Evolutionary conservation across 306 rosid genomes (phyloP).

Genomic region (Ceratonia siliqua): DNA sequence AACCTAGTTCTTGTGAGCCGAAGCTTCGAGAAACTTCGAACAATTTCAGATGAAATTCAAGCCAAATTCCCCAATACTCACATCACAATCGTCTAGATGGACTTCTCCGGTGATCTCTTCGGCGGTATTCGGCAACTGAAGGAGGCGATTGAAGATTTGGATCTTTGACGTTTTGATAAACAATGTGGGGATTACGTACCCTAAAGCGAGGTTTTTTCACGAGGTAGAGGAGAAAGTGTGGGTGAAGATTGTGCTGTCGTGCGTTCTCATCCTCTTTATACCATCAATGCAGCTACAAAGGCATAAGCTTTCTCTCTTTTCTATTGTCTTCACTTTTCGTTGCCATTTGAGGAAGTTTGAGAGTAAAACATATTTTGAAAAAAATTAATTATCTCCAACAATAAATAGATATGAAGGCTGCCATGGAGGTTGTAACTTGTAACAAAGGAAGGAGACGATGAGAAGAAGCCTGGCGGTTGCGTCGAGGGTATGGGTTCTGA

Average conservation of each 20-base stretch:
- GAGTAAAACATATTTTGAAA: no score
- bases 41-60: constrained; percentile 48
- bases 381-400: no score
- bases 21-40: constrained; percentile 47
- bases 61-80: constrained; percentile 30
- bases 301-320: constrained; percentile 53
- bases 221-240: constrained; percentile 65
- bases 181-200: constrained; percentile 74
- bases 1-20: constrained; percentile 72
- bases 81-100: constrained; percentile 42
- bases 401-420: no score
- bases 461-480: no score
- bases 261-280: constrained; percentile 82
- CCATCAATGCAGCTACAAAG: constrained; percentile 81
- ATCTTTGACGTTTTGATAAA: constrained; percentile 60
- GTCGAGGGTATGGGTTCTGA: no score
- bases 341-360: no score
- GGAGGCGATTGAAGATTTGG: constrained; percentile 41
- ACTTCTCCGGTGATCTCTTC: constrained; percentile 47
- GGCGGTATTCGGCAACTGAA: constrained; percentile 33
- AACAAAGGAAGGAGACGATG: no score
- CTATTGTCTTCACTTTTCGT: no score
- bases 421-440: no score
- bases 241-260: constrained; percentile 73
- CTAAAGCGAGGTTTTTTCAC: constrained; percentile 54